Percentiles rank a stretch among this genome's conserved stretches.
Conservation (phyloP, 805 yeast species). For the Cyberlindnera petersonii region DNA sequence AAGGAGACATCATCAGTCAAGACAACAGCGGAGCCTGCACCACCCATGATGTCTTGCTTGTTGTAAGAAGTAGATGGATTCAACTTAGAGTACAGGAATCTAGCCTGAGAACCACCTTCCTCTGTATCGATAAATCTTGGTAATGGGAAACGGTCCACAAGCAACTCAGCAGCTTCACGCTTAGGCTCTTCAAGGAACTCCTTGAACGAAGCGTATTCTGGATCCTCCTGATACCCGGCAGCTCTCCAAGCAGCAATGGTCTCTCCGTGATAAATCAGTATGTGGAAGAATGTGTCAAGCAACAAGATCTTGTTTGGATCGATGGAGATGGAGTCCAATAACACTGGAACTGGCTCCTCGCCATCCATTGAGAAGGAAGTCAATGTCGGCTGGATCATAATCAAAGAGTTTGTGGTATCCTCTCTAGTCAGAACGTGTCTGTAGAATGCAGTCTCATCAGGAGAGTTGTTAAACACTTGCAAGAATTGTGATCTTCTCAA, state of each 20-base stretch:
- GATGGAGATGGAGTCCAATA: slow-evolving; percentile 60
- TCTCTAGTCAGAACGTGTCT: slow-evolving; percentile 61
- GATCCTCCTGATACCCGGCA: slow-evolving; percentile 56
- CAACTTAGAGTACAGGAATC: slow-evolving; percentile 64
- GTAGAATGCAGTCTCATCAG: slow-evolving; percentile 66
- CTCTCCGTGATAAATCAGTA: slow-evolving; percentile 63
- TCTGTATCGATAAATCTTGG: slow-evolving; percentile 72
- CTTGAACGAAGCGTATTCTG: slow-evolving; percentile 56
- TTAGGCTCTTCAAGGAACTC: slow-evolving; percentile 60
- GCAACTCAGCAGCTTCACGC: slow-evolving; percentile 58
- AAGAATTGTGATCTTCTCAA: slow-evolving; percentile 63
- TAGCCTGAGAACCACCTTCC: slow-evolving; percentile 73
- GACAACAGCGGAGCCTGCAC: slow-evolving; percentile 35
- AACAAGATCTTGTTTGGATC: slow-evolving; percentile 53
- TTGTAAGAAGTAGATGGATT: slow-evolving; percentile 62
- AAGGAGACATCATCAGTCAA: slow-evolving; percentile 50
- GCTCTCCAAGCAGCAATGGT: slow-evolving; percentile 65
- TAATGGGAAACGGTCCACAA: slow-evolving; percentile 64
- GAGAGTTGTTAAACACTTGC: slow-evolving; percentile 65
- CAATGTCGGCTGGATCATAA: slow-evolving; percentile 69
- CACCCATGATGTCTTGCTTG: slow-evolving; percentile 30
- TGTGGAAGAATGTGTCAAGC: slow-evolving; percentile 67
- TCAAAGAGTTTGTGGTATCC: slow-evolving; percentile 54
- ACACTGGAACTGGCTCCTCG: slow-evolving; percentile 57
- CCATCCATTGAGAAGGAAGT: slow-evolving; percentile 45